Evolutionary conservation across 352 stramenopile genomes (phyloP).

Genomic region (Phytophthora capsici): DNA sequence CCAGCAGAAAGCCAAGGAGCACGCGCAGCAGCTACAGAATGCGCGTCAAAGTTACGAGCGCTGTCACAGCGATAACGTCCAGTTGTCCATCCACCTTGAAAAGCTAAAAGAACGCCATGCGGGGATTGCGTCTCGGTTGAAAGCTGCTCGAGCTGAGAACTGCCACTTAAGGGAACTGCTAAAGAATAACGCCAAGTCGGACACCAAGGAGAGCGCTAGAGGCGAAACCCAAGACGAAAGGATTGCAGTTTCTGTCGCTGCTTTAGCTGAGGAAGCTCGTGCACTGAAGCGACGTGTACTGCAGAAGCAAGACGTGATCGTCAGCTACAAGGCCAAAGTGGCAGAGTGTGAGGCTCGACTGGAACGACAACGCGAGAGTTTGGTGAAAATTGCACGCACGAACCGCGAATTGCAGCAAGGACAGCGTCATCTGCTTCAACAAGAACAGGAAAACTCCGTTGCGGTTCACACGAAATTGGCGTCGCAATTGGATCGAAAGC

Average conservation of each 20-base stretch:
- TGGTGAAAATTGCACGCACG: slow-evolving; percentile 45
- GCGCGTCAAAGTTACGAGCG: slow-evolving; percentile 39
- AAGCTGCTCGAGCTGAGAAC: slow-evolving; percentile 48
- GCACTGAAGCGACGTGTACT: slow-evolving; percentile 55
- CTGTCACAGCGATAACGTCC: slow-evolving; percentile 42
- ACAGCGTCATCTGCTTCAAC: slow-evolving; percentile 32
- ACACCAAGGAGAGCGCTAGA: background rate
- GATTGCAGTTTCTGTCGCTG: slow-evolving; percentile 8
- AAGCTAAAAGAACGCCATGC: slow-evolving; percentile 38
- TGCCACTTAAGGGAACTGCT: slow-evolving; percentile 36
- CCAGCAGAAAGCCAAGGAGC: slow-evolving; percentile 52
- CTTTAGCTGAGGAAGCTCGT: slow-evolving; percentile 43
- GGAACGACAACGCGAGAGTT: slow-evolving; percentile 36
- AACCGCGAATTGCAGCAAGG: slow-evolving; percentile 48
- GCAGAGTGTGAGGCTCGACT: slow-evolving; percentile 42
- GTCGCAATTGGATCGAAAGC: slow-evolving; percentile 16
- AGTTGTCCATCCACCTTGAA: slow-evolving; percentile 44
- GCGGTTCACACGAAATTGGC: slow-evolving; percentile 24
- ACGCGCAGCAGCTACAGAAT: slow-evolving; percentile 42
- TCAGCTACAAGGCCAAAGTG: slow-evolving; percentile 51
- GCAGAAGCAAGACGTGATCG: slow-evolving; percentile 64
- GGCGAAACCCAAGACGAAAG: background rate
- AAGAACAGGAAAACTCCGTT: slow-evolving; percentile 16
- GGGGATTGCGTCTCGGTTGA: slow-evolving; percentile 35
- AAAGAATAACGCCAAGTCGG: slow-evolving; percentile 13